Conservation (phyloP, 768 basidiomycete genomes). For the Trichaptum fuscoviolaceum region DNA sequence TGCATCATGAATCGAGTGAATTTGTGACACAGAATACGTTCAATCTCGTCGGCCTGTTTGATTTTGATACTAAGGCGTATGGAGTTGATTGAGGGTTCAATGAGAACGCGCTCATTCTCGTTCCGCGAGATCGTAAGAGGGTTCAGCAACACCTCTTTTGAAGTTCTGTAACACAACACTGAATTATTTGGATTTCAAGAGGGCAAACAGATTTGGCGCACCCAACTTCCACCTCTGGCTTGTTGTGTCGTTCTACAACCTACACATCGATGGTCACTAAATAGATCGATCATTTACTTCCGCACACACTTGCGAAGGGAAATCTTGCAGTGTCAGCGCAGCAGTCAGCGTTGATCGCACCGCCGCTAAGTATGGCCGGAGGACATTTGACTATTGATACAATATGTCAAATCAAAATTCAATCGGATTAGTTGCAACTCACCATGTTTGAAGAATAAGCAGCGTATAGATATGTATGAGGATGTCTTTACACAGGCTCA, state of each 20-base stretch:
- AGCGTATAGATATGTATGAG: conserved; percentile 4
- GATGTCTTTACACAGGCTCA: neutral
- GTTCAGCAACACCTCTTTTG: conserved; percentile 91
- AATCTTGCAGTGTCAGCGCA: conserved; percentile 94
- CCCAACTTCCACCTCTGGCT: conserved; percentile 91
- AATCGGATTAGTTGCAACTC: conserved; percentile 23
- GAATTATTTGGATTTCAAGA: neutral
- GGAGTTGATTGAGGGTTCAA: conserved; percentile 96
- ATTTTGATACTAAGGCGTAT: conserved; percentile 97
- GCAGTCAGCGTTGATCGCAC: conserved; percentile 97
- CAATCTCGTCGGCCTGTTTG: conserved; percentile 99
- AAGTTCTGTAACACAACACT: conserved; percentile 49
- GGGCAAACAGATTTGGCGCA: conserved; percentile 29
- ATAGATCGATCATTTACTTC: conserved; percentile 11
- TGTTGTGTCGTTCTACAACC: conserved; percentile 97
- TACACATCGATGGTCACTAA: conserved; percentile 28
- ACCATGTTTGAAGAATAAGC: conserved; percentile 39
- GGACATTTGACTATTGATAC: conserved; percentile 74
- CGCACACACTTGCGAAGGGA: conserved; percentile 81
- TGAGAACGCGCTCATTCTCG: conserved; percentile 93
- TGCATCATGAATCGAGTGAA: conserved; percentile 99
- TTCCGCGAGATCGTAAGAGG: conserved; percentile 94
- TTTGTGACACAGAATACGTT: conserved; percentile 94
- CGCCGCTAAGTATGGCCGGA: conserved; percentile 93
- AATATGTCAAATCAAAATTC: neutral